A percentile compares a stretch with the other conserved stretches of the same genome.
Evolutionary conservation across 306 rosid species (phyloP).

Genomic region (Vigna angularis): DNA sequence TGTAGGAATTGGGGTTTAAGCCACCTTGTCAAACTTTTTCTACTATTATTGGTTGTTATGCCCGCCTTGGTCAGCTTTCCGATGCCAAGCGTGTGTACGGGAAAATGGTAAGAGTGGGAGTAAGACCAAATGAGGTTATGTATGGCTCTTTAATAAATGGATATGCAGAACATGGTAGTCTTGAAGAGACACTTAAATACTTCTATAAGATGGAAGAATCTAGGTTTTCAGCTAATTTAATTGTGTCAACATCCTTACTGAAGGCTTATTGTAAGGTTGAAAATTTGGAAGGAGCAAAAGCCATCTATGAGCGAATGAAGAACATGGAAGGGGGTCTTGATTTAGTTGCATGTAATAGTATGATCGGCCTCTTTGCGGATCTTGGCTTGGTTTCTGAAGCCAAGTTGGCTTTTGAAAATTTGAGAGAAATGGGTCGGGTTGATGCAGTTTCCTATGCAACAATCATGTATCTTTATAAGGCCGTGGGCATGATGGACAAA

Average conservation of each 20-base stretch:
- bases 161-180: conserved; percentile 80
- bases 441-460: conserved; percentile 72
- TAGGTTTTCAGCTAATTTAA: conserved; percentile 67
- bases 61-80: conserved; percentile 74
- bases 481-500: conserved; percentile 68
- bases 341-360: conserved; percentile 75
- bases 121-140: conserved; percentile 75
- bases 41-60: conserved; percentile 76
- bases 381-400: conserved; percentile 87
- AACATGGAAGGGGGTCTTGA: conserved; percentile 70
- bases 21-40: conserved; percentile 73
- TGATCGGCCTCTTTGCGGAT: conserved; percentile 75
- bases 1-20: conserved; percentile 73
- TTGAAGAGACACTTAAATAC: conserved; percentile 73
- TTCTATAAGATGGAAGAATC: conserved; percentile 69
- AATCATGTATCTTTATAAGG: conserved; percentile 83
- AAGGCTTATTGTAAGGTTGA: conserved; percentile 82
- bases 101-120: conserved; percentile 66
- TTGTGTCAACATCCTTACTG: conserved; percentile 74
- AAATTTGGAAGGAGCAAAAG: conserved; percentile 68
- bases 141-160: conserved; percentile 89
- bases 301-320: conserved; percentile 64
- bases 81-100: conserved; percentile 67
- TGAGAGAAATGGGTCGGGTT: conserved; percentile 64
- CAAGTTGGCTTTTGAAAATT: conserved; percentile 62